phyloP scores from a whole-genome alignment of 139 green algal species.

The Coccomyxa sp. region DNA sequence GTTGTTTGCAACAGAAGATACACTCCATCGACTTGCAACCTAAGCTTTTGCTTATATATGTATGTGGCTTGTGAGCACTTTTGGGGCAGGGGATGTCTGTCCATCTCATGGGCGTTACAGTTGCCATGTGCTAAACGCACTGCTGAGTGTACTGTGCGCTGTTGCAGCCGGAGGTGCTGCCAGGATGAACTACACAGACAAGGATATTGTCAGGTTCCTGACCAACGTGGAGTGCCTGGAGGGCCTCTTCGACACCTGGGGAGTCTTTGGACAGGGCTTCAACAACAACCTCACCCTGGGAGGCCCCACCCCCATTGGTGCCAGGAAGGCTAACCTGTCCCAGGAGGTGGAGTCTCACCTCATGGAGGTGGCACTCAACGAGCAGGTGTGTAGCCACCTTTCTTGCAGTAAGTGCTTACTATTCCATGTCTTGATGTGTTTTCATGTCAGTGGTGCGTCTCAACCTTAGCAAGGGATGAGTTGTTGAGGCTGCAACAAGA shows the following conservation, averaged over 20 bases:
- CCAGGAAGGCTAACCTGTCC: slow-evolving; percentile 29
- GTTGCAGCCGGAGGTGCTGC: slow-evolving; percentile 19
- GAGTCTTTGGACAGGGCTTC: slow-evolving; percentile 33
- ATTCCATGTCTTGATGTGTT: not conserved
- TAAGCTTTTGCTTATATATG: not conserved
- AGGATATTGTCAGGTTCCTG: slow-evolving; percentile 24
- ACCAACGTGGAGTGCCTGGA: slow-evolving; percentile 36
- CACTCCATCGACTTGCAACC: too few relatives aligned
- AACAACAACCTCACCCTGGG: slow-evolving; percentile 7
- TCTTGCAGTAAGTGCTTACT: not conserved
- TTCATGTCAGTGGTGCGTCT: not conserved
- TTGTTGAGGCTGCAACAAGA: too few relatives aligned
- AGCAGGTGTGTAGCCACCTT: slow-evolving; percentile 9
- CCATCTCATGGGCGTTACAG: not conserved
- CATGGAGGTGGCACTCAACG: slow-evolving; percentile 32
- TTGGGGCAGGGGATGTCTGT: not conserved
- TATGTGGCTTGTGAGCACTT: not conserved
- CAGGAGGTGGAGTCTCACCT: slow-evolving; percentile 10
- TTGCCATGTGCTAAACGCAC: not conserved
- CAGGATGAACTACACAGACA: slow-evolving; percentile 12
- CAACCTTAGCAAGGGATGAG: too few relatives aligned
- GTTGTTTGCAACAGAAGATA: not conserved
- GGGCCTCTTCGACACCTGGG: slow-evolving; percentile 37
- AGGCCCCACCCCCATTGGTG: slow-evolving; percentile 25
- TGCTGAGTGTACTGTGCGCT: not conserved